Base-by-base conservation (phyloP, 352 stramenopile genomes). In the Phytophthora aleatoria region DNA sequence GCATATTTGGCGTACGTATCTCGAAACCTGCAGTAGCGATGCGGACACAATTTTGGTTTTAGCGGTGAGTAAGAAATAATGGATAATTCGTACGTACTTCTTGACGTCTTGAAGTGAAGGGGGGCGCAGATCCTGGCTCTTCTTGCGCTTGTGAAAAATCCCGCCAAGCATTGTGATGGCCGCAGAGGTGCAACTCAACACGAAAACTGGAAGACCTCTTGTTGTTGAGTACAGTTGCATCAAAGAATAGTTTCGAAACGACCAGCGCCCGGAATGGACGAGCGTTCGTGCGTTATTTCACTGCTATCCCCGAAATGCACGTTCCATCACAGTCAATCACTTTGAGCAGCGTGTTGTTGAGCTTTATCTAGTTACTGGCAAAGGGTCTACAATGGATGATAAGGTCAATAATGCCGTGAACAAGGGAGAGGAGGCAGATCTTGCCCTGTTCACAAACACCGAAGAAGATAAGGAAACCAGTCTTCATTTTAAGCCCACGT, bases 81-180 rank as follows among this genome's bases (percentile, higher is more conserved):
- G 15, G 31, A 9, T 2, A 48, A 43, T 11, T 36, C 20, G 9
- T 4, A 52, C 65, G 8, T 47, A 91, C 83, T 78, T 80, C 51
- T 93, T 93, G 39, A 93, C 78, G 36, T 93, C 82, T 58, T 93
- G 82, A 2, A 93, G 68, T n/a, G 82, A 79, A 10, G 83, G 85
- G 20, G 78, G 67, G n/a, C 85, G 85, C 27, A 91, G 74, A 52
- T 91, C 83, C 54, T 89, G 82, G 43, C 69, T 85, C 71, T 93
- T 93, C 74, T 87, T 90, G 39, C 80, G 81, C 70, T 93, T 93
- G 44, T 89, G 68, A 64, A 93, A 93, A 59, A 93, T 87, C 43
- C 83, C 76, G 43, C 77, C 76, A 28, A 93, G 73, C 84, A 93
- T 91, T 20, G 20, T 20, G 20, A 20, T 20, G 20, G 20, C 20